Conservation (phyloP, 2,329 filamentous ascomycete species). For the Alternaria ventricosa region DNA sequence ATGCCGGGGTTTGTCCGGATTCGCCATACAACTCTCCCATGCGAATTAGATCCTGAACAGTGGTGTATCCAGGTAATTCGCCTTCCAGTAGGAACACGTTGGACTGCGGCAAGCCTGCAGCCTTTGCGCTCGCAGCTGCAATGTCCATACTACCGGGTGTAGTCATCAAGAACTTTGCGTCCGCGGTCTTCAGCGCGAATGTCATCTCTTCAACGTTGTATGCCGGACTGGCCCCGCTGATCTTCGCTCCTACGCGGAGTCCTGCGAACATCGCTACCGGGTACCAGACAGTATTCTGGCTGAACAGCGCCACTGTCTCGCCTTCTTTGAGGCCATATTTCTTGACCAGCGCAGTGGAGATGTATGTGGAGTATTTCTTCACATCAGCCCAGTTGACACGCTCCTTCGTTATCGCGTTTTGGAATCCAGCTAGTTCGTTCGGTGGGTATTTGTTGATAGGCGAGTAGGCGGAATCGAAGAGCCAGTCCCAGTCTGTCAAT, state of each 20-base stretch:
- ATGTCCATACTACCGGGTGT: constrained; percentile 62
- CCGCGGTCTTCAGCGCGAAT: constrained; percentile 65
- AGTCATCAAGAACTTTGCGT: constrained; percentile 66
- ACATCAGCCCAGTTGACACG: constrained; percentile 65
- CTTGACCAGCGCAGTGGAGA: constrained; percentile 66
- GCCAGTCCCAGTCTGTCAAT: constrained; percentile 66
- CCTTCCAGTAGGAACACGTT: constrained; percentile 66
- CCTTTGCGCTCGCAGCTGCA: constrained; percentile 60
- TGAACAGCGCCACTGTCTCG: constrained; percentile 67
- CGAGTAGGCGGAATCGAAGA: constrained; percentile 64
- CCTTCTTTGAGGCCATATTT: constrained; percentile 61
- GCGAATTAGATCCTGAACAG: constrained; percentile 54
- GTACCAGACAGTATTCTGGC: constrained; percentile 71
- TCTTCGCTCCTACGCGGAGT: constrained; percentile 61
- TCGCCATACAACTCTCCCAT: constrained; percentile 53
- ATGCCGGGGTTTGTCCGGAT: constrained; percentile 55
- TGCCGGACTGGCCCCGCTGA: constrained; percentile 68
- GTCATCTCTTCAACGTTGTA: constrained; percentile 73
- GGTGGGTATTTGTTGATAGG: constrained; percentile 52
- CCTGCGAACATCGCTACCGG: constrained; percentile 67
- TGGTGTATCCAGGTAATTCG: constrained; percentile 57
- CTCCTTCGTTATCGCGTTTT: constrained; percentile 65
- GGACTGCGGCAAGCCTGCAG: constrained; percentile 60
- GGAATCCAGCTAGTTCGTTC: constrained; percentile 58
- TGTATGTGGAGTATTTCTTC: constrained; percentile 62